These are phyloP conservation scores for Tetrapyrgos nigripes DNA, from an alignment of 1,284 basidiomycete species.

Conservation along the genomic window DNA sequence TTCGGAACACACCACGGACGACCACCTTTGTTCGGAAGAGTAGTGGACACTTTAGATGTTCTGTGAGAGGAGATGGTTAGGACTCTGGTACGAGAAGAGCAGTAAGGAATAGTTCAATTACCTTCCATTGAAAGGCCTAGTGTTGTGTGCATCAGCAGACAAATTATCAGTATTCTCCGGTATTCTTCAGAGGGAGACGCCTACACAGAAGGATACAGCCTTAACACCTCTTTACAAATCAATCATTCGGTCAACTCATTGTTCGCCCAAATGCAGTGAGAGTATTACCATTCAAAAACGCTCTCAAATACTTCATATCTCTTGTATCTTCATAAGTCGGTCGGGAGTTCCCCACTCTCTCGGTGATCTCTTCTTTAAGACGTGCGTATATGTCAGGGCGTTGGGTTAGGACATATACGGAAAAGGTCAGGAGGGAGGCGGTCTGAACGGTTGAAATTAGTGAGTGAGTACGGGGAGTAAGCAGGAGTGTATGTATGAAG, in stretches of 20 bases:
- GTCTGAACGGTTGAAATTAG: conserved; percentile 36
- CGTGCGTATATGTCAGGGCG: too few species aligned
- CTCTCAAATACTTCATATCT: too few species aligned
- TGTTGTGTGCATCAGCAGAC: conserved; percentile 41
- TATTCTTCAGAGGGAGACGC: conserved; percentile 42
- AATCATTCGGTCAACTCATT: conserved; percentile 48
- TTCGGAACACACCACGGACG: too few species aligned
- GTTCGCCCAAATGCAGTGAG: conserved; percentile 42
- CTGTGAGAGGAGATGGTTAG: conserved; percentile 19
- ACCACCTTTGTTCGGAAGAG: conserved; percentile 28
- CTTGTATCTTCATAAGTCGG: too few species aligned
- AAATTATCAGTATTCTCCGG: conserved; percentile 39
- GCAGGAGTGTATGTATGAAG: too few species aligned
- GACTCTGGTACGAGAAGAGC: too few species aligned
- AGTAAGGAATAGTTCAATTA: too few species aligned
- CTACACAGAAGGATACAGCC: too few species aligned
- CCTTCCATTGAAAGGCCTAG: conserved; percentile 41
- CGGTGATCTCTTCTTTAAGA: too few species aligned
- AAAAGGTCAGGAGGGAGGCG: conserved; percentile 45
- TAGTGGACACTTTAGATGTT: conserved; percentile 30
- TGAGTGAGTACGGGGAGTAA: too few species aligned
- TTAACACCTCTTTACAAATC: conserved; percentile 43
- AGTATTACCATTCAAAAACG: too few species aligned
- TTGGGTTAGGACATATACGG: conserved; percentile 53
- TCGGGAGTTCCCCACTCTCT: too few species aligned